Base-by-base conservation (phyloP, 305 asterid genomes). In the Solanum hybrid region DNA sequence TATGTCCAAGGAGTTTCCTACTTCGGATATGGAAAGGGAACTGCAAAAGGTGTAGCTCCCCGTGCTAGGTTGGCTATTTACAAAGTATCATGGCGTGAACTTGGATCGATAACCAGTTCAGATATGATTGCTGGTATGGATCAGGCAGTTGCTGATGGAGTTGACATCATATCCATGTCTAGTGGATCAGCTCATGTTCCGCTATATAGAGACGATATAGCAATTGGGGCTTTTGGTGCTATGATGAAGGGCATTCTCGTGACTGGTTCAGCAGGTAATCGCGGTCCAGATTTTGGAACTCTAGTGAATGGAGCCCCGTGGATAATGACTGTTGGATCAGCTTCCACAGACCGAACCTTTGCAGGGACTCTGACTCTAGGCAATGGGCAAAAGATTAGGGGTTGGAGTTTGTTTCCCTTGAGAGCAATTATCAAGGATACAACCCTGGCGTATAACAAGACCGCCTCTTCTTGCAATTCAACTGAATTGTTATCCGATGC, bases 141-240 rank as follows among this genome's bases (percentile, higher is more conserved):
- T 35, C 85, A 37, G 11, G 64, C 85, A 5, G 34, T 79, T 38
- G 64, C 64, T n/a, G 85, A 79, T 79, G 85, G 64, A 6, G 34
- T 79, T 79, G 85, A 37, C 60, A 79, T 37, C 27, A 1, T 79
- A 79, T 79, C 60, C 34, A 79, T 79, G 5, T 79, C 60, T 13
- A 36, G 29, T n/a, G 85, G 60, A 37, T 37, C 10, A 29, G 2
- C 12, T 37, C 22, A 36, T 37, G 6, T 37, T 37, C 85, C 60
- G 5, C 2, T 88, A 2, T 37, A 80, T 26, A 42, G 60, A 40
- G 88, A 89, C 31, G 22, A 85, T 17, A 5, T 86, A 17, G 79
- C 87, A 20, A 90, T 89, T 12, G 90, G 86, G 22, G 60, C 88
- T 24, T 90, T 89, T 89, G 86, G 86, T 20, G 92, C 91, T 22